These are phyloP conservation scores for Crotalaria pallida DNA, from an alignment of 306 rosid genomes.

Conservation along the genomic window DNA sequence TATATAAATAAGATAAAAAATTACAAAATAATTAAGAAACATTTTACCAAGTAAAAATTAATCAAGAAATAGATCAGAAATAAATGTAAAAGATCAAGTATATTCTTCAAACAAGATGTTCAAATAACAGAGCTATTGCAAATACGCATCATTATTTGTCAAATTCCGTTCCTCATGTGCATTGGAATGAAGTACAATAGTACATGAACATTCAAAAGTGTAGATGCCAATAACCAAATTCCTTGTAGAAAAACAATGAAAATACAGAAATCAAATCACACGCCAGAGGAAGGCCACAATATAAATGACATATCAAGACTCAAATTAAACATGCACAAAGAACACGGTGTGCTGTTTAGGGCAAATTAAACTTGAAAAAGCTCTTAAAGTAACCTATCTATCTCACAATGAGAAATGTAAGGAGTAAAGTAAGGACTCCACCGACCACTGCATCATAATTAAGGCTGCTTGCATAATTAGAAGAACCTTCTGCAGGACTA, in stretches of 20 bases:
- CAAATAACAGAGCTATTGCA: too few relatives aligned
- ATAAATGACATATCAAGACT: neutral
- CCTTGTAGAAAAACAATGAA: neutral
- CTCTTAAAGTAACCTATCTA: constrained; percentile 13
- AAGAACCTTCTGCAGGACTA: constrained; percentile 23
- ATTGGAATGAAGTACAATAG: too few relatives aligned
- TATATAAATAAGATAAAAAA: too few relatives aligned
- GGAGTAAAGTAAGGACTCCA: constrained; percentile 25
- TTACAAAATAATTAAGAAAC: too few relatives aligned
- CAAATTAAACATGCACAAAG: neutral
- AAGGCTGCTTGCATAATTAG: constrained; percentile 17
- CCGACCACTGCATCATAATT: constrained; percentile 21
- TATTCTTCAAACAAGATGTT: too few relatives aligned
- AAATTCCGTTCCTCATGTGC: neutral
- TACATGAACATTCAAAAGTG: neutral
- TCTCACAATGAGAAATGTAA: constrained; percentile 23
- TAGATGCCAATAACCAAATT: neutral
- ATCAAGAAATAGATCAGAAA: too few relatives aligned
- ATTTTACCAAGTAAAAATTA: too few relatives aligned
- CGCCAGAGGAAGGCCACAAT: neutral
- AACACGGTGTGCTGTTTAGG: neutral
- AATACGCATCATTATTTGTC: neutral
- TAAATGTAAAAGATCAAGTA: too few relatives aligned
- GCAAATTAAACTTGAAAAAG: neutral
- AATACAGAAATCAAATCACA: neutral